A percentile compares a stretch with the other conserved stretches of the same genome.
Evolutionary conservation across 495 filamentous ascomycete species (phyloP).

Genomic region (Oidiodendron maius): DNA sequence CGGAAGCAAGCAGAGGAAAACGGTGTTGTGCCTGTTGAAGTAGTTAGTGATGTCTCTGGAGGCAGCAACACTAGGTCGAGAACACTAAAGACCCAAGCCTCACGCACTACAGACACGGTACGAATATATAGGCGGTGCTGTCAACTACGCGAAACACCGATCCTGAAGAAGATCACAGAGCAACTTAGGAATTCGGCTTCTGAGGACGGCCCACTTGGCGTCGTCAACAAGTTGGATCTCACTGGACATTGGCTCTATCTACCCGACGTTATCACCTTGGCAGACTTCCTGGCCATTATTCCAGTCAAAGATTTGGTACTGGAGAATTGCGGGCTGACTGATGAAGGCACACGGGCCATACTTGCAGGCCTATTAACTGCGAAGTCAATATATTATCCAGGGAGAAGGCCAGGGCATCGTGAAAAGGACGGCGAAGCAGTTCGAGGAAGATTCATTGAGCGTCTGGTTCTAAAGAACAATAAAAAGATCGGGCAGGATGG

Average conservation of each 20-base stretch:
- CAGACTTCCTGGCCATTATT: constrained; percentile 90
- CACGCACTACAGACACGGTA: constrained; percentile 83
- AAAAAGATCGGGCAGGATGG: constrained; percentile 75
- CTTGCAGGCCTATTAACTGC: constrained; percentile 82
- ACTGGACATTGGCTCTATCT: constrained; percentile 77
- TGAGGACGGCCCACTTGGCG: constrained; percentile 54
- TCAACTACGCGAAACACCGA: constrained; percentile 84
- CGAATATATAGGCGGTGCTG: constrained; percentile 94
- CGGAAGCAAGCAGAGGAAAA: constrained; percentile 74
- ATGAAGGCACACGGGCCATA: constrained; percentile 79
- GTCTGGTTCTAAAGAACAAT: constrained; percentile 83
- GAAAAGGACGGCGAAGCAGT: constrained; percentile 26
- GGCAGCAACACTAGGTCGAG: constrained; percentile 22
- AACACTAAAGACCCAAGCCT: constrained; percentile 50
- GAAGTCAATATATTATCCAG: constrained; percentile 48
- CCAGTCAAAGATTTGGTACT: constrained; percentile 79
- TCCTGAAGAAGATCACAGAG: constrained; percentile 80
- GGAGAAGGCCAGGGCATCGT: constrained; percentile 34
- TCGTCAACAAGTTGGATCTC: constrained; percentile 76
- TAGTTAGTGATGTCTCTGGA: constrained; percentile 42
- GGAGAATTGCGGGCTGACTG: constrained; percentile 79
- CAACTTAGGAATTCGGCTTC: constrained; percentile 70
- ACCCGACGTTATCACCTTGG: constrained; percentile 75
- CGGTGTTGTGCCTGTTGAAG: constrained; percentile 72
- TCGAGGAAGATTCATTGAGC: constrained; percentile 71